Evolutionary conservation across 768 basidiomycete species (phyloP).

Genomic region (Pholiota molesta): DNA sequence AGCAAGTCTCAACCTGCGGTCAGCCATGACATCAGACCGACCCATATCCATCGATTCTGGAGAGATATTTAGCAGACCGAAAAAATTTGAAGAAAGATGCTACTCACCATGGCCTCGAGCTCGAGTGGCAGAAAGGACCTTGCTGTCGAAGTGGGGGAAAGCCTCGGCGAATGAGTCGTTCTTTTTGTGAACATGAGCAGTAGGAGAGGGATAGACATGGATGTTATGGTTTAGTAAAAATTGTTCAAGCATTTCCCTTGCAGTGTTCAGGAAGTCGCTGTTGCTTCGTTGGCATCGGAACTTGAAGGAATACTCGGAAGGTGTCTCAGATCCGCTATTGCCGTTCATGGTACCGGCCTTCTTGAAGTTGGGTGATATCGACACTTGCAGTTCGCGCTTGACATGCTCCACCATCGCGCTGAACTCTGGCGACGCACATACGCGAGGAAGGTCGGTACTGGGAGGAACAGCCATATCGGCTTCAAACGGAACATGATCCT

Average conservation of each 20-base stretch:
- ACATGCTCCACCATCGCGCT: slow-evolving; percentile 83
- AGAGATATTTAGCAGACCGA: slow-evolving; percentile 5
- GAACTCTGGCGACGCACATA: slow-evolving; percentile 84
- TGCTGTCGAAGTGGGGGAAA: slow-evolving; percentile 96
- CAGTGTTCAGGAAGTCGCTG: slow-evolving; percentile 88
- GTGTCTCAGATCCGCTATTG: slow-evolving; percentile 50
- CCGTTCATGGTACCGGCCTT: slow-evolving; percentile 47
- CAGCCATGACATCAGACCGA: slow-evolving; percentile 69
- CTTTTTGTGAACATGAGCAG: slow-evolving; percentile 79
- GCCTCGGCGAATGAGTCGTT: slow-evolving; percentile 95
- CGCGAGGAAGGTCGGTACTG: slow-evolving; percentile 72
- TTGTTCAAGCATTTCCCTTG: slow-evolving; percentile 91
- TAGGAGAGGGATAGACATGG: slow-evolving; percentile 78
- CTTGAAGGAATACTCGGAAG: slow-evolving; percentile 87
- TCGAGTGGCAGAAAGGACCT: slow-evolving; percentile 80
- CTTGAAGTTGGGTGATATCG: slow-evolving; percentile 83
- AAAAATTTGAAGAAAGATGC: slow-evolving; percentile 2
- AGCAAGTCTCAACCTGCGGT: slow-evolving; percentile 78
- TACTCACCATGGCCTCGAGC: slow-evolving; percentile 61
- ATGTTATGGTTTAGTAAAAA: slow-evolving; percentile 86
- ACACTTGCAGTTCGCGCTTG: slow-evolving; percentile 93
- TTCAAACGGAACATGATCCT: slow-evolving; percentile 98
- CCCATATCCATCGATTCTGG: slow-evolving; percentile 79
- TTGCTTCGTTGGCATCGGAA: slow-evolving; percentile 96
- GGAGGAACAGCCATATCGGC: slow-evolving; percentile 93